These are phyloP conservation scores for Seiridium cupressi DNA, from an alignment of 2,329 filamentous ascomycete genomes.

Conservation along the genomic window DNA sequence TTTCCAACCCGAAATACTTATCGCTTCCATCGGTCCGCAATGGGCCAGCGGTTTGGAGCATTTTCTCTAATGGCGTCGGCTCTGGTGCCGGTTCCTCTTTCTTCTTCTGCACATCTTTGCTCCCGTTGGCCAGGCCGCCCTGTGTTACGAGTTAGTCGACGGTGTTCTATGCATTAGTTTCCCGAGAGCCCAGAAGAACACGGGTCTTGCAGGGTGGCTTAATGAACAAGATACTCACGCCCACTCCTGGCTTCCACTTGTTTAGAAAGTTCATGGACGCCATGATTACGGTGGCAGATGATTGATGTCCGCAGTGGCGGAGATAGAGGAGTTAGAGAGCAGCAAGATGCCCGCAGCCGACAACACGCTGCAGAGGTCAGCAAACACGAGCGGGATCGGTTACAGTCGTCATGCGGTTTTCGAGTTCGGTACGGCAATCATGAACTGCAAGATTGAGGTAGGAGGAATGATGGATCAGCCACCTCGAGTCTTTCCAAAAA, in stretches of 20 bases:
- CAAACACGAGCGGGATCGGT: background rate
- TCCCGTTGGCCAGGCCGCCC: slow-evolving; percentile 40
- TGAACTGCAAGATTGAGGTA: too few species aligned
- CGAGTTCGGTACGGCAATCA: background rate
- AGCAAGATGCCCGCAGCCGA: slow-evolving; percentile 8
- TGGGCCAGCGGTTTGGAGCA: slow-evolving; percentile 78
- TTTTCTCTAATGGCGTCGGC: slow-evolving; percentile 64
- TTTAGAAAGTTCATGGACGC: slow-evolving; percentile 50
- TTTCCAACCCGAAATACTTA: slow-evolving; percentile 98
- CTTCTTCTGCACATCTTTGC: slow-evolving; percentile 50
- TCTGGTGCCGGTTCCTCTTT: slow-evolving; percentile 59
- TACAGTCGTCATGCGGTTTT: background rate
- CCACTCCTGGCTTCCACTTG: slow-evolving; percentile 55
- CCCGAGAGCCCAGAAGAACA: background rate
- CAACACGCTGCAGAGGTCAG: background rate
- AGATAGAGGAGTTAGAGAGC: slow-evolving; percentile 18
- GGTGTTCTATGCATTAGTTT: background rate
- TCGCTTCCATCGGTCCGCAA: slow-evolving; percentile 86
- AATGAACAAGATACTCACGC: slow-evolving; percentile 41
- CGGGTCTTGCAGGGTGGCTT: slow-evolving; percentile 1
- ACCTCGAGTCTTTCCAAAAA: background rate
- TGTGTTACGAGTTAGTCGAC: slow-evolving; percentile 20
- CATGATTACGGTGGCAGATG: slow-evolving; percentile 35
- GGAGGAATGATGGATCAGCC: background rate
- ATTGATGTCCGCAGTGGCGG: slow-evolving; percentile 8